Percentiles rank a stretch among this genome's conserved stretches.
Conservation (phyloP, 2,329 filamentous ascomycete species). For the Clonostachys byssicola region DNA sequence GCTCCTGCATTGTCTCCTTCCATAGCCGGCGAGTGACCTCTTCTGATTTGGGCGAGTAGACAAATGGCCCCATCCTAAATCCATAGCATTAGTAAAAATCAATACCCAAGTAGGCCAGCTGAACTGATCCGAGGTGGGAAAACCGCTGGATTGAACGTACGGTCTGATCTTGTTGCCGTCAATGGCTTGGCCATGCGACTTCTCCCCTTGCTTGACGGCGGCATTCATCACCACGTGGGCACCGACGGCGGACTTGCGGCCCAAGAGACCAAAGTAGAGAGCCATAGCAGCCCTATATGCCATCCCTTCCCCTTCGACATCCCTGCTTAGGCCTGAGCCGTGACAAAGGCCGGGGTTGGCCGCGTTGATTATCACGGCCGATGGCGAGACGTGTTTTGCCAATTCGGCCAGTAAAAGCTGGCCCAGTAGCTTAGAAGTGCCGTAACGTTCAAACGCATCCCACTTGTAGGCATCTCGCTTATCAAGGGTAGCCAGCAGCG, state of each 20-base stretch:
- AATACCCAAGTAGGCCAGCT: not conserved
- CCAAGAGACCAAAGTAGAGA: not conserved
- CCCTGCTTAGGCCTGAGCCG: not conserved
- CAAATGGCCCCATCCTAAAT: not conserved
- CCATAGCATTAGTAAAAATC: not conserved
- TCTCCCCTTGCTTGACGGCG: not conserved
- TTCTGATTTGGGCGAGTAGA: not conserved
- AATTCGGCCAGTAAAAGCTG: constrained; percentile 29
- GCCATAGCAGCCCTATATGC: not conserved
- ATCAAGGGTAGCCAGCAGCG: constrained; percentile 20
- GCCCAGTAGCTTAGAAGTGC: constrained; percentile 19
- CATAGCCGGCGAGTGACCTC: constrained; percentile 29
- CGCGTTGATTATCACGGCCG: constrained; percentile 39
- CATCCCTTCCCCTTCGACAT: not conserved
- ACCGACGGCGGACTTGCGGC: not conserved
- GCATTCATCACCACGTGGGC: constrained; percentile 2
- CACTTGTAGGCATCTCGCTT: constrained; percentile 12
- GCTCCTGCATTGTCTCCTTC: constrained; percentile 27
- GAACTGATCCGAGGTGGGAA: constrained; percentile 18
- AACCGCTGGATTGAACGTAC: constrained; percentile 39
- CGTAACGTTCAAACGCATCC: constrained; percentile 13
- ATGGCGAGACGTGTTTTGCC: constrained; percentile 24
- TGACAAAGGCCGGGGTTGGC: constrained; percentile 34
- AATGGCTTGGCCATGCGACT: constrained; percentile 12
- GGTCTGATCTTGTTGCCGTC: constrained; percentile 20